Evolutionary conservation across 768 basidiomycete genomes (phyloP).

Genomic region (Lactarius sp.): DNA sequence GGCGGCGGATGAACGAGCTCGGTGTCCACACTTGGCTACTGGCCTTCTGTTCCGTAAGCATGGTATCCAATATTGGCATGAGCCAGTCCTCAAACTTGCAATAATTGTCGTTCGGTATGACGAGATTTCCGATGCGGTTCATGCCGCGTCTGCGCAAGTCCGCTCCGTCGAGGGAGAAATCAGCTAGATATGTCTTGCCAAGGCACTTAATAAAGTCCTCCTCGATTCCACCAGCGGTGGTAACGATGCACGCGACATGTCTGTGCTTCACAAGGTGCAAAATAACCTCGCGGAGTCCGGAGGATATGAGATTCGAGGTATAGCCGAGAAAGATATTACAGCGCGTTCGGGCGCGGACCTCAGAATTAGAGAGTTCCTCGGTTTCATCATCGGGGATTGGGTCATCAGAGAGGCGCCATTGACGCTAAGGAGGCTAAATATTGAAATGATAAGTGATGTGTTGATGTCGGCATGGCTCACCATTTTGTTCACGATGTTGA

Average conservation of each 20-base stretch:
- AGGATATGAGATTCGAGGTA: slow-evolving; percentile 98
- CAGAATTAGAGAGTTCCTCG: slow-evolving; percentile 54
- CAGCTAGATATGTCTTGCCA: slow-evolving; percentile 91
- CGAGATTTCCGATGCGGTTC: slow-evolving; percentile 94
- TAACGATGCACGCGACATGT: slow-evolving; percentile 85
- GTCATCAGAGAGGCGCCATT: slow-evolving; percentile 87
- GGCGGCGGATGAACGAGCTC: slow-evolving; percentile 83
- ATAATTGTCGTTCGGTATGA: slow-evolving; percentile 98
- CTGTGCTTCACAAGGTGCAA: slow-evolving; percentile 89
- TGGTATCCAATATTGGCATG: slow-evolving; percentile 83
- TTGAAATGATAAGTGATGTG: neutral
- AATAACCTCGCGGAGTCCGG: slow-evolving; percentile 91
- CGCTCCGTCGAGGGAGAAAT: slow-evolving; percentile 89
- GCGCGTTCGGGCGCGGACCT: slow-evolving; percentile 62
- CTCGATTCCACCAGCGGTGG: slow-evolving; percentile 97
- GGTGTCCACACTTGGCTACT: slow-evolving; percentile 79
- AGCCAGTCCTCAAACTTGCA: slow-evolving; percentile 99
- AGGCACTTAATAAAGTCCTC: slow-evolving; percentile 99
- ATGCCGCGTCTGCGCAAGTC: slow-evolving; percentile 83
- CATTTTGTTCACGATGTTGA: slow-evolving; percentile 92
- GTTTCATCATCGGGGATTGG: slow-evolving; percentile 65
- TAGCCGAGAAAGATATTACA: slow-evolving; percentile 95
- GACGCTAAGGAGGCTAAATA: slow-evolving; percentile 48
- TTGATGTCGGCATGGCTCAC: slow-evolving; percentile 38
- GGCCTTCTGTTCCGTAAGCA: slow-evolving; percentile 84